Evolutionary conservation across 148 eudicot genomes (phyloP), one percentile per base, ranked within the genome.

Genomic region (Cornus kousa): DNA sequence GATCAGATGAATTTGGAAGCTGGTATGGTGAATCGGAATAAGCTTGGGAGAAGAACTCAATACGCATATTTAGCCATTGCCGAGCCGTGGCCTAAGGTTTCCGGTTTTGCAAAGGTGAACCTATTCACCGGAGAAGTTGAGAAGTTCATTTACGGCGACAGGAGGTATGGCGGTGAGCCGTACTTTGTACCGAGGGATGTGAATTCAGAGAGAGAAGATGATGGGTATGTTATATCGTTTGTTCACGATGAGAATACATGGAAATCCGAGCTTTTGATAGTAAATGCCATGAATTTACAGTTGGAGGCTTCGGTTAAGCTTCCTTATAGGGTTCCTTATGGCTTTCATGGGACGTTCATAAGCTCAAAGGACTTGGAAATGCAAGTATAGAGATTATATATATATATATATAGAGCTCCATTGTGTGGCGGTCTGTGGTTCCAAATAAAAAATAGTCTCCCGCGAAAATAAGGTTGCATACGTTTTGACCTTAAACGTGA

Each of bases 41-140:
- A 70, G 31, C 78, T 90, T 0, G 97, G 97, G 10, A 80, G 91
- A 64, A 92, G 89, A 79, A 89, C 91, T 16, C 62, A 76, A 67
- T 92, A 43, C 13, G 94, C 85, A 11, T 92, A 85, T 39, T 72
- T 92, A 7, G 92, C 94, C 11, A 85, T 92, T 9, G 91, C 94
- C 0, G 97, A 92, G 78, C 97, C 97, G 13, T 92, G 97, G 97
- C 97, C 97, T 5, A 92, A 90, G 72, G 97, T 92, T 0, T 92
- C 94, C 0, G 97, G 97, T 9, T 88, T 92, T 37, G 94, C 97
- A 0, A 92, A 92, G 67, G 89, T 90, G 2, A 87, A 92, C 71
- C 77, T 92, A 8, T 67, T 39, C 1, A 89, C 88, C 0, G 94
- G 94, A 3, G 75, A 86, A 77, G 82, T 83, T 0, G 72, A 85